Percentiles rank a stretch among this genome's conserved stretches.
phyloP scores from a whole-genome alignment of 768 basidiomycete species.

The Cystofilobasidium macerans region DNA sequence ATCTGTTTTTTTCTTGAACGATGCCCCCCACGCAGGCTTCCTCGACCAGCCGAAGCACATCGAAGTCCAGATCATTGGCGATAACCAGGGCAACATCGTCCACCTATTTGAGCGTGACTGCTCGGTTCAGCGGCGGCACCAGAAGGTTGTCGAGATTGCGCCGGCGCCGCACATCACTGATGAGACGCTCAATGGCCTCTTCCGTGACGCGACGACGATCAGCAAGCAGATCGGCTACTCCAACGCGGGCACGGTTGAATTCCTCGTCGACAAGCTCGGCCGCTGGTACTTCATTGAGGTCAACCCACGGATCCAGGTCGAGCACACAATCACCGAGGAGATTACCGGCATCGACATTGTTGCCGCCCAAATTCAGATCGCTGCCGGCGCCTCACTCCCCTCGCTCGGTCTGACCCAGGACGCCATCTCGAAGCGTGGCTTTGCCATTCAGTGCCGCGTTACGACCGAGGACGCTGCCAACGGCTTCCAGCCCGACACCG shows the following conservation, averaged over 20 bases:
- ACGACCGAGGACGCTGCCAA: constrained; percentile 92
- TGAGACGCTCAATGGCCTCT: constrained; percentile 75
- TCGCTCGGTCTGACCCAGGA: constrained; percentile 94
- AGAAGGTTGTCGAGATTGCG: constrained; percentile 98
- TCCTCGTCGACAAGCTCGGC: constrained; percentile 91
- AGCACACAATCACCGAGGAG: constrained; percentile 99
- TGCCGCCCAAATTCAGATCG: constrained; percentile 98
- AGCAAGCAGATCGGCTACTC: constrained; percentile 87
- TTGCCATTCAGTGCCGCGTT: constrained; percentile 95
- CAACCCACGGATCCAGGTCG: constrained; percentile 85
- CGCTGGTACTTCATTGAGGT: constrained; percentile 94
- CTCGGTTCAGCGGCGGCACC: constrained; percentile 93
- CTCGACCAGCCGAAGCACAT: constrained; percentile 94
- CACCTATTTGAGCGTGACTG: constrained; percentile 99
- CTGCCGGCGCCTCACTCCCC: constrained; percentile 90
- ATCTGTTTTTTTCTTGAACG: not conserved
- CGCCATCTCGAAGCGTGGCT: constrained; percentile 87
- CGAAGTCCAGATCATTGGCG: constrained; percentile 90
- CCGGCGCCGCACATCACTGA: constrained; percentile 91
- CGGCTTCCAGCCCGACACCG: constrained; percentile 93
- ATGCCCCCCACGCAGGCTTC: constrained; percentile 30
- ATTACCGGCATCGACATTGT: constrained; percentile 99
- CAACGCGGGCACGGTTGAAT: constrained; percentile 96
- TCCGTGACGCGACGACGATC: constrained; percentile 83
- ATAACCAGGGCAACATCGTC: constrained; percentile 82